Evolutionary conservation across 305 asterid species (phyloP).

Genomic region (Petunia hybrid): DNA sequence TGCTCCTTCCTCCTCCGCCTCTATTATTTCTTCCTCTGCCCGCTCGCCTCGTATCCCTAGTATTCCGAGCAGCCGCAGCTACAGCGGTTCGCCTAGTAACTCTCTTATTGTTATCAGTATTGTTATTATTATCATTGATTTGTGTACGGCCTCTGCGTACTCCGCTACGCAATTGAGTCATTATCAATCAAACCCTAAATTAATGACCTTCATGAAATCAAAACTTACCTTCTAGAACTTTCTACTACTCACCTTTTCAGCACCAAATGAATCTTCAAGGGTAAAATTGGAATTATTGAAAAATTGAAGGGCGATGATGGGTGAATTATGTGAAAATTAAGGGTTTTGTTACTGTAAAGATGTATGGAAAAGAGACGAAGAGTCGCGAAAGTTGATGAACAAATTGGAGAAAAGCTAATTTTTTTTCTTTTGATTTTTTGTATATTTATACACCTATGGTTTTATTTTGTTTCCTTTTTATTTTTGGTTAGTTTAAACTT

Average conservation of each 20-base stretch:
- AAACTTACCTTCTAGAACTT: background rate
- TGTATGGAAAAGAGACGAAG: background rate
- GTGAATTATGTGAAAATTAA: background rate
- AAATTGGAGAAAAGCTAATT: no score
- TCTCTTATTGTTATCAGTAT: background rate
- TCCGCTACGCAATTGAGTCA: constrained; percentile 34
- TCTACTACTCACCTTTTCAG: background rate
- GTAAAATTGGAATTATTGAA: background rate
- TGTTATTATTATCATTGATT: background rate
- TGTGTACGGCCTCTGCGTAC: constrained; percentile 26
- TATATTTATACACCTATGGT: background rate
- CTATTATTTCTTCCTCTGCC: background rate
- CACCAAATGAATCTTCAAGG: background rate
- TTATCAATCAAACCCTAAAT: constrained; percentile 29
- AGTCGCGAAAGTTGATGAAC: background rate
- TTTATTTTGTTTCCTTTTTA: background rate
- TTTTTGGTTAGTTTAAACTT: no score
- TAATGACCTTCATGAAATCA: background rate
- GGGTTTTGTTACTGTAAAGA: background rate
- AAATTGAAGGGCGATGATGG: background rate
- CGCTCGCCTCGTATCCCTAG: background rate
- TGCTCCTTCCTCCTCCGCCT: background rate
- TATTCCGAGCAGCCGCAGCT: no score
- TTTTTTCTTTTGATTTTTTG: background rate
- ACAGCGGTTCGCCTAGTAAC: background rate